Conservation (phyloP, 352 stramenopile genomes). For the Globisporangium cederbergense region DNA sequence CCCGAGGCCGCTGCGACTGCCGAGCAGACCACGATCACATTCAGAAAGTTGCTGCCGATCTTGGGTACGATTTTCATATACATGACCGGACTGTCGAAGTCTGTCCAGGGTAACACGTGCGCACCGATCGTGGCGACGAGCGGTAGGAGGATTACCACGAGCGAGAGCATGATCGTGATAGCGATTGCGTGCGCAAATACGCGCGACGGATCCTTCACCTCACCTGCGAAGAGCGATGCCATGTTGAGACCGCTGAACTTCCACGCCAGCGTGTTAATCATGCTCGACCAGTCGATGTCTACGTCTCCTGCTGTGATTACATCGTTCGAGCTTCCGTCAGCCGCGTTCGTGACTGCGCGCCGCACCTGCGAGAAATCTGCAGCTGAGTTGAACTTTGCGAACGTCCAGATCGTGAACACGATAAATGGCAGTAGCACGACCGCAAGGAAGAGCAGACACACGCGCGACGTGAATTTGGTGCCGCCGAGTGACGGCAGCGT, state of each 20-base stretch:
- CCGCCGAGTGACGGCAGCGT: conserved; percentile 19
- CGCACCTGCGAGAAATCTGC: conserved; percentile 5
- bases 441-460: conserved; percentile 11
- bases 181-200: conserved; percentile 78
- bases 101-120: not conserved
- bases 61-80: conserved; percentile 1
- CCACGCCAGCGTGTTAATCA: conserved; percentile 93
- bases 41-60: conserved; percentile 4
- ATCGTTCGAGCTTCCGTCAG: not conserved
- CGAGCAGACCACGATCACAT: not conserved
- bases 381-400: conserved; percentile 8
- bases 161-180: conserved; percentile 55
- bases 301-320: conserved; percentile 13
- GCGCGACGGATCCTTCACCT: conserved; percentile 69
- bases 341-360: conserved; percentile 7
- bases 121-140: conserved; percentile 63
- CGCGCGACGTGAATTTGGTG: conserved; percentile 17
- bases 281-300: conserved; percentile 50
- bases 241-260: conserved; percentile 89
- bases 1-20: conserved; percentile 41
- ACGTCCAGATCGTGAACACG: conserved; percentile 23
- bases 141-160: conserved; percentile 71
- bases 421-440: conserved; percentile 16
- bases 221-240: conserved; percentile 77
- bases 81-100: not conserved